Evolutionary conservation across 2,329 filamentous ascomycete genomes (phyloP).

Genomic region (Pleoardoris graminearum): DNA sequence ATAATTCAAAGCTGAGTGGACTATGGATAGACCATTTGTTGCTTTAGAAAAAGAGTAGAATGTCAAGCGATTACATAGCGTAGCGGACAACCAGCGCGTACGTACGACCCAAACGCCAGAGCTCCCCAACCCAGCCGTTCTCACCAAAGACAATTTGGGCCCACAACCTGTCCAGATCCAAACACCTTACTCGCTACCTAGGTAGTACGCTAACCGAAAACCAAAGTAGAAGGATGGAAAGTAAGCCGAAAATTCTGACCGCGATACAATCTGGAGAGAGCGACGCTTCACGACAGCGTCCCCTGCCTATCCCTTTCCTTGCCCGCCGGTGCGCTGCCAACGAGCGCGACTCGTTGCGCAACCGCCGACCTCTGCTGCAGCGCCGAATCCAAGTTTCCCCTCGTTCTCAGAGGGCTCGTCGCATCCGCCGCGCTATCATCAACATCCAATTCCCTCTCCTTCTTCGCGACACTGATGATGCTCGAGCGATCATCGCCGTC

Average conservation of each 20-base stretch:
- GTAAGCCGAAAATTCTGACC: background rate
- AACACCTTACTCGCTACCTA: background rate
- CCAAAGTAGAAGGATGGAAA: background rate
- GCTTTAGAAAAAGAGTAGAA: no score
- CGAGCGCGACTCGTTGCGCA: slow-evolving; percentile 23
- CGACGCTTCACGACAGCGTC: slow-evolving; percentile 25
- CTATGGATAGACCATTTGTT: no score
- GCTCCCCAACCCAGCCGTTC: no score
- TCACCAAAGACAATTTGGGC: no score
- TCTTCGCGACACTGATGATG: slow-evolving; percentile 27
- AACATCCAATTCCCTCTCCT: slow-evolving; percentile 45
- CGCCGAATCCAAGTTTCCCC: slow-evolving; percentile 34
- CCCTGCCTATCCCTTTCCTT: slow-evolving; percentile 33
- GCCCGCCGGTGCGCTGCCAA: slow-evolving; percentile 37
- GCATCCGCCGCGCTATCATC: slow-evolving; percentile 48
- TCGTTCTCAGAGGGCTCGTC: slow-evolving; percentile 40
- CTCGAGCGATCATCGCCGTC: slow-evolving; percentile 31
- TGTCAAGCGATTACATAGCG: no score
- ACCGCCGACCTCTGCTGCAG: slow-evolving; percentile 8
- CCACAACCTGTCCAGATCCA: no score
- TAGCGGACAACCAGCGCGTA: no score
- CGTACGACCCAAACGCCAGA: no score
- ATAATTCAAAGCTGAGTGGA: no score
- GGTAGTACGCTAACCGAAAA: background rate
- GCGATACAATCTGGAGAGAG: background rate